These are phyloP conservation scores for Chiua sp. DNA, from an alignment of 1,284 basidiomycete species.

Conservation along the genomic window DNA sequence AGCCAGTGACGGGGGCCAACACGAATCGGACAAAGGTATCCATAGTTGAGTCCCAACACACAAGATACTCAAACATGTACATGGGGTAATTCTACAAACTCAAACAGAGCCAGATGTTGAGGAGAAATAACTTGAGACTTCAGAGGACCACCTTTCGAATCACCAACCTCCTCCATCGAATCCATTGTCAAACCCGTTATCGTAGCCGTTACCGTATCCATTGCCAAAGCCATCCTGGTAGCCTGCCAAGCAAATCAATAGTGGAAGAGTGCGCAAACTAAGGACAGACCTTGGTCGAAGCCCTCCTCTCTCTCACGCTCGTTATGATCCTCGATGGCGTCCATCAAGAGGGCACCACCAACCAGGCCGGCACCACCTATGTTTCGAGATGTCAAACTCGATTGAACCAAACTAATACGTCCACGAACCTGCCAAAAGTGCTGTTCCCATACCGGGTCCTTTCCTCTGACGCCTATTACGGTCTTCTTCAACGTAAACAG, in stretches of 20 bases:
- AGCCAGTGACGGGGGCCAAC: no score
- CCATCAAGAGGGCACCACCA: conserved; percentile 58
- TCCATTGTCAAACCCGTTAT: conserved; percentile 6
- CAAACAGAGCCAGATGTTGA: conserved; percentile 1
- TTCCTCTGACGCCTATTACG: conserved; percentile 22
- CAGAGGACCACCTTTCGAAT: neutral
- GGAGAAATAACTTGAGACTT: neutral
- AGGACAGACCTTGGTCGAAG: conserved; percentile 43
- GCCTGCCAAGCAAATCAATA: conserved; percentile 25
- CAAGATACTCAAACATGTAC: conserved; percentile 13
- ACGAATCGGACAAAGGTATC: neutral
- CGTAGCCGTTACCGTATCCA: conserved; percentile 18
- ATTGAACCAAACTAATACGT: neutral
- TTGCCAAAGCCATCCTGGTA: conserved; percentile 23
- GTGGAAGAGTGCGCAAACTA: neutral
- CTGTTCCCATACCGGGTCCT: conserved; percentile 34
- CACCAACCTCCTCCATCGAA: conserved; percentile 14
- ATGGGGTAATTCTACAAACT: conserved; percentile 26
- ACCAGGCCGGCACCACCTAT: conserved; percentile 63
- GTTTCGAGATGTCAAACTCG: conserved; percentile 12
- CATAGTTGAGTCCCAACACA: no score
- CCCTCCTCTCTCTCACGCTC: conserved; percentile 42
- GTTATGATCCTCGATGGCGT: conserved; percentile 54
- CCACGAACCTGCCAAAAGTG: conserved; percentile 34
- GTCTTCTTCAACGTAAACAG: conserved; percentile 24